Percentiles rank a stretch among this genome's conserved stretches.
phyloP scores from a whole-genome alignment of 2,329 filamentous ascomycete species.

The Didymosphaeria variabile region DNA sequence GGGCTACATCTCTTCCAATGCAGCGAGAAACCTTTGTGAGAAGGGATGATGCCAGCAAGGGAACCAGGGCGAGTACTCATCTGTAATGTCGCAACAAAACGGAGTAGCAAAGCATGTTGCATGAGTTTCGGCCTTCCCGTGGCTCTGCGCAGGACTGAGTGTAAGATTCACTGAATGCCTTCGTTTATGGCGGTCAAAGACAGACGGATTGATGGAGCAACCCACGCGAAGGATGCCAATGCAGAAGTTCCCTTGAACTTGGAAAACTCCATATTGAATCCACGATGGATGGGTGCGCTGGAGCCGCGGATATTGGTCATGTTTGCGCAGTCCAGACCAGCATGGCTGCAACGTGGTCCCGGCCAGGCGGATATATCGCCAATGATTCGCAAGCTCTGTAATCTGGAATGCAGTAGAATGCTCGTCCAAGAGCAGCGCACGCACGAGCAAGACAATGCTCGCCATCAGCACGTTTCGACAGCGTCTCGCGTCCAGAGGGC shows the following conservation, averaged over 20 bases:
- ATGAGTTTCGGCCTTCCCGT: too few species aligned
- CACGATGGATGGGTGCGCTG: not conserved
- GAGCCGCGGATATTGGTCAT: conserved; percentile 6
- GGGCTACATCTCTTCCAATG: not conserved
- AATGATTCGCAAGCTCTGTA: not conserved
- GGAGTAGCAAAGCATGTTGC: not conserved
- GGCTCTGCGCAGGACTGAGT: not conserved
- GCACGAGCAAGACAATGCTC: not conserved
- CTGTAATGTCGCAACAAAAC: not conserved
- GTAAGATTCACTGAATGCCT: not conserved
- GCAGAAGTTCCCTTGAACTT: not conserved
- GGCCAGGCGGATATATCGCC: not conserved
- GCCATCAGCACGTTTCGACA: not conserved
- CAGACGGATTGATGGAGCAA: not conserved
- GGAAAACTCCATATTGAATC: not conserved
- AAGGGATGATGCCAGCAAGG: not conserved
- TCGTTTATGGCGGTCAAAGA: not conserved
- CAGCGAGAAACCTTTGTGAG: not conserved
- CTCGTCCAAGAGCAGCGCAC: not conserved
- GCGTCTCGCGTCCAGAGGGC: not conserved
- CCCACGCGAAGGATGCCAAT: not conserved
- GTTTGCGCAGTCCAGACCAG: conserved; percentile 13
- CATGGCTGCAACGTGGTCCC: conserved; percentile 5
- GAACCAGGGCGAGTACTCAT: not conserved
- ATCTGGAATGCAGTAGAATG: not conserved